Evolutionary conservation across 306 rosid genomes (phyloP).

Genomic region (Cucurbita maxima): DNA sequence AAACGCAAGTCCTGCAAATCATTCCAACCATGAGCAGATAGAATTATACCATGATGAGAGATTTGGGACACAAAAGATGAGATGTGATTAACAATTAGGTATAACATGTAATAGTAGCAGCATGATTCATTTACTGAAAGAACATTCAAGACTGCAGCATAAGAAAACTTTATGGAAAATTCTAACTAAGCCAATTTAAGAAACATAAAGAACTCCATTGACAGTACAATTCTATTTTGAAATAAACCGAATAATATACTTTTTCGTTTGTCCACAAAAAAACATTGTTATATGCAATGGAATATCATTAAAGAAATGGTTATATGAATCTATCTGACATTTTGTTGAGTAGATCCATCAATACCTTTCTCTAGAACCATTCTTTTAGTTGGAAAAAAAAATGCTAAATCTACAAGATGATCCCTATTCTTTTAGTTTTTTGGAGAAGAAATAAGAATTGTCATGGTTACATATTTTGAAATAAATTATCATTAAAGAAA

Average conservation of each 20-base stretch:
- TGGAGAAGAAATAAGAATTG: too few species aligned
- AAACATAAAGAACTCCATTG: background rate
- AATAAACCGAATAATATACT: background rate
- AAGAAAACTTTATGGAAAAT: background rate
- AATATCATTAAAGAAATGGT: background rate
- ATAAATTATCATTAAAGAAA: background rate
- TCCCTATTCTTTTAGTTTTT: too few species aligned
- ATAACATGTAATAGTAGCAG: background rate
- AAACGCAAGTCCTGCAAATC: slow-evolving; percentile 79
- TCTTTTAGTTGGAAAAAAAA: too few species aligned
- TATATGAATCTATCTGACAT: background rate
- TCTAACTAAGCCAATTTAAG: background rate
- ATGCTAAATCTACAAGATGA: too few species aligned
- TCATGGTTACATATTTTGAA: background rate
- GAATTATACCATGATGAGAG: background rate
- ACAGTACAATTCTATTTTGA: background rate
- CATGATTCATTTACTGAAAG: background rate
- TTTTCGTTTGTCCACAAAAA: background rate
- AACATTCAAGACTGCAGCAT: background rate
- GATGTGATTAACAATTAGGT: background rate
- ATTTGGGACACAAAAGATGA: slow-evolving; percentile 5
- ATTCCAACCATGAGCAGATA: slow-evolving; percentile 7
- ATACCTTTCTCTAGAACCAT: too few species aligned
- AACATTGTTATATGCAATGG: background rate
- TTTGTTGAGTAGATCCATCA: too few species aligned